Conservation (phyloP, 2,329 filamentous ascomycete genomes). For the Herpomyces periplanetae region DNA sequence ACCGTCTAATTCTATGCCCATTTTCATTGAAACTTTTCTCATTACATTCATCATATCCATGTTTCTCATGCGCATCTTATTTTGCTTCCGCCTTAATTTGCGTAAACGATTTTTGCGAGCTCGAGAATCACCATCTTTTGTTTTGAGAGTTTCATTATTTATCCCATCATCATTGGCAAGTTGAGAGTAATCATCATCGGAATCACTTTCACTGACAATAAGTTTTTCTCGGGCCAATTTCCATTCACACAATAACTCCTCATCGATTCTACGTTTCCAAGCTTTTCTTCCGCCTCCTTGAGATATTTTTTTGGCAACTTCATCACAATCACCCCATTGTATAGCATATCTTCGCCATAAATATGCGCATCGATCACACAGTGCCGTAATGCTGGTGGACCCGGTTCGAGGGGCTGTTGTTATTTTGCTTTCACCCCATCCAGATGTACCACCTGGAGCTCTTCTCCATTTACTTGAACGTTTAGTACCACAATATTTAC, state of each 20-base stretch:
- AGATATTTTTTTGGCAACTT: conserved; percentile 51
- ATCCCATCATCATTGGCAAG: too few relatives aligned
- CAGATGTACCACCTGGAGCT: conserved; percentile 35
- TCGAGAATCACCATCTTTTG: too few relatives aligned
- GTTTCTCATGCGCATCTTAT: too few relatives aligned
- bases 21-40: too few relatives aligned
- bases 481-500: conserved; percentile 59
- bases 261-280: conserved; percentile 60
- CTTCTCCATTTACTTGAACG: conserved; percentile 61
- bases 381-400: conserved; percentile 29
- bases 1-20: too few relatives aligned
- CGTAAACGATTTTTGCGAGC: too few relatives aligned
- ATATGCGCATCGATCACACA: conserved; percentile 63
- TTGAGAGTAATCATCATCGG: too few relatives aligned
- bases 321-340: conserved; percentile 74
- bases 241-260: conserved; percentile 49
- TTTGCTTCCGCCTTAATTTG: too few relatives aligned
- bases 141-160: too few relatives aligned
- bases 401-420: conserved; percentile 35
- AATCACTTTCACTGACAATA: too few relatives aligned
- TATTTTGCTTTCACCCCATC: too few relatives aligned
- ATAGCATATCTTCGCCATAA: conserved; percentile 87
- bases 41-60: too few relatives aligned
- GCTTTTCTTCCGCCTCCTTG: conserved; percentile 38
- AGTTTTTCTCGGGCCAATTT: conserved; percentile 19